phyloP scores from a whole-genome alignment of 1,284 basidiomycete species.

The Erythrobasidium hasegawianum region DNA sequence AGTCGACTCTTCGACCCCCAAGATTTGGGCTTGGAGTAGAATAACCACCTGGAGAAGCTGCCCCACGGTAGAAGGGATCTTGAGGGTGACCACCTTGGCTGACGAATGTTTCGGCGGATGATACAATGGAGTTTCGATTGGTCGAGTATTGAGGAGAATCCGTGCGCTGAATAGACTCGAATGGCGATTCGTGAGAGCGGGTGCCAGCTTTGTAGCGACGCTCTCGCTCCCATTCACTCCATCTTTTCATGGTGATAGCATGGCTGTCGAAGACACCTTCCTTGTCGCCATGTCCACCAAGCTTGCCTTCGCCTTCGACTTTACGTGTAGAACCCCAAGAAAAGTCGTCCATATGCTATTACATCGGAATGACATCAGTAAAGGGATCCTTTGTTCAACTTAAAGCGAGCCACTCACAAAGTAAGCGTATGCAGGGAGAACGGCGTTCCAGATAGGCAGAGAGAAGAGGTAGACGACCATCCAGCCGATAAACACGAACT shows the following conservation, averaged over 20 bases:
- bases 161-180: conserved; percentile 52
- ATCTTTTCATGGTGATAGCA: conserved; percentile 97
- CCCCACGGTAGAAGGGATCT: conserved; percentile 24
- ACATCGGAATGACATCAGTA: conserved; percentile 43
- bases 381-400: too few relatives aligned
- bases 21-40: conserved; percentile 8
- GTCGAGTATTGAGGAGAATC: conserved; percentile 32
- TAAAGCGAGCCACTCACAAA: conserved; percentile 13
- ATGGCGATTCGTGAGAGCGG: conserved; percentile 72
- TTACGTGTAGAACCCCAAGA: conserved; percentile 51
- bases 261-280: conserved; percentile 93
- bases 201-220: conserved; percentile 84
- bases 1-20: conserved; percentile 18
- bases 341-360: conserved; percentile 52
- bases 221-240: conserved; percentile 97
- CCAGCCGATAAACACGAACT: conserved; percentile 52
- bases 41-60: conserved; percentile 18
- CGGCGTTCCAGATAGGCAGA: conserved; percentile 53
- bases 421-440: conserved; percentile 46
- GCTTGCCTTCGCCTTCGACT: conserved; percentile 43
- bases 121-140: conserved; percentile 35
- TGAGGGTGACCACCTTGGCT: conserved; percentile 17
- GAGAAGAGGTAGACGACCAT: conserved; percentile 52
- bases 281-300: conserved; percentile 51
- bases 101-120: conserved; percentile 24